phyloP scores from a whole-genome alignment of 2,329 filamentous ascomycete species.

The Epichloe aotearoae region DNA sequence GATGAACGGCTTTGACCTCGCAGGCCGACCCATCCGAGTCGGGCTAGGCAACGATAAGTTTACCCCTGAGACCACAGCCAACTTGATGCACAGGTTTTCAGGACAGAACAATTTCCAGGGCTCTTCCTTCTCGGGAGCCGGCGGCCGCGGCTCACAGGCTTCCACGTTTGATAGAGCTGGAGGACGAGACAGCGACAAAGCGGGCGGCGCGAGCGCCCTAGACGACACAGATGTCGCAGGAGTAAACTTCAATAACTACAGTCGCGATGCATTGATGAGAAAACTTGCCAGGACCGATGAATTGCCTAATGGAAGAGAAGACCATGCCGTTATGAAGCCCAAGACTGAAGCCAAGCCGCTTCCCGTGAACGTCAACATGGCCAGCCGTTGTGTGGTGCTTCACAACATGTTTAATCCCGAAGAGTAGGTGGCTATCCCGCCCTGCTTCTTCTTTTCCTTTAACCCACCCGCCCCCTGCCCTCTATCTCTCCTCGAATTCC shows the following conservation, averaged over 20 bases:
- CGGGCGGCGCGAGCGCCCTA: slow-evolving; percentile 80
- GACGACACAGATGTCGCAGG: slow-evolving; percentile 96
- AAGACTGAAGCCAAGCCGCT: slow-evolving; percentile 68
- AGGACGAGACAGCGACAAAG: slow-evolving; percentile 79
- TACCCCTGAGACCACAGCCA: slow-evolving; percentile 90
- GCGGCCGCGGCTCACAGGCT: slow-evolving; percentile 72
- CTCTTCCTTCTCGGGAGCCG: slow-evolving; percentile 81
- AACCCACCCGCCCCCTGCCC: too few relatives aligned
- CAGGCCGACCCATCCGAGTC: slow-evolving; percentile 92
- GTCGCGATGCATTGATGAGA: slow-evolving; percentile 94
- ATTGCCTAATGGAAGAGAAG: slow-evolving; percentile 48
- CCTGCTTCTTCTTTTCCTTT: not conserved
- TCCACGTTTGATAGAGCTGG: slow-evolving; percentile 86
- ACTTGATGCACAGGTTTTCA: slow-evolving; percentile 83
- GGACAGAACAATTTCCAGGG: slow-evolving; percentile 74
- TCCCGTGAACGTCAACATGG: slow-evolving; percentile 79
- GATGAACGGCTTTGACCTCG: slow-evolving; percentile 98
- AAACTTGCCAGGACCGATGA: slow-evolving; percentile 96
- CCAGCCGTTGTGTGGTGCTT: slow-evolving; percentile 83
- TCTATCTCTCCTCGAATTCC: not conserved
- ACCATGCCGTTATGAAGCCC: slow-evolving; percentile 61
- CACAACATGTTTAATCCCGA: slow-evolving; percentile 91
- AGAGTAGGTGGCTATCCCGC: slow-evolving; percentile 52
- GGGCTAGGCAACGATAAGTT: slow-evolving; percentile 99
- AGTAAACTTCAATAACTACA: slow-evolving; percentile 99